Conservation (phyloP, 805 yeast species). For the Nakazawaea pomicola region DNA sequence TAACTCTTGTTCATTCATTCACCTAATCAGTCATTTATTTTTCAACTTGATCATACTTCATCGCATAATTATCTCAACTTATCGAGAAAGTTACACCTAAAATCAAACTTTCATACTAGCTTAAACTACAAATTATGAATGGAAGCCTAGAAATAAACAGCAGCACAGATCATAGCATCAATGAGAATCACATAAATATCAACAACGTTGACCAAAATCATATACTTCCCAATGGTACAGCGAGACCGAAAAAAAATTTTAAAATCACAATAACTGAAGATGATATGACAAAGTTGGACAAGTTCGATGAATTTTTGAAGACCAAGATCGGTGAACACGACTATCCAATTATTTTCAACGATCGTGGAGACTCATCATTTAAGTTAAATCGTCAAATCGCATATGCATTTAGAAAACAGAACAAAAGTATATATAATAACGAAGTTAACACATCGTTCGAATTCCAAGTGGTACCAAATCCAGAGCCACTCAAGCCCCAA, state of each 20-base stretch:
- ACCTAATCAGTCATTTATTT: background rate
- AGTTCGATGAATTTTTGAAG: conserved; percentile 1
- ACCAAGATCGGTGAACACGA: background rate
- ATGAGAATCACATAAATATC: background rate
- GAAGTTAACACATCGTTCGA: background rate
- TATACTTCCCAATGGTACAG: background rate
- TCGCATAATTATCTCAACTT: background rate
- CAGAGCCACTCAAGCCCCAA: too few species aligned
- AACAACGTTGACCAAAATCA: background rate
- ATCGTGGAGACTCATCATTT: background rate
- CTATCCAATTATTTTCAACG: conserved; percentile 2
- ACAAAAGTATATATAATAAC: background rate
- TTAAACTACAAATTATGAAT: too few species aligned
- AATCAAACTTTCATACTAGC: too few species aligned
- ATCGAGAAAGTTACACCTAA: too few species aligned
- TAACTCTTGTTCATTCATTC: too few species aligned
- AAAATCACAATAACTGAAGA: background rate
- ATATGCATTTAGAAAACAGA: conserved; percentile 3
- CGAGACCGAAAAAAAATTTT: too few species aligned
- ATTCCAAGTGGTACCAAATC: too few species aligned
- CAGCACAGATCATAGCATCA: too few species aligned
- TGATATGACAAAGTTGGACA: conserved; percentile 1
- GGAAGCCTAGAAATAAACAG: too few species aligned
- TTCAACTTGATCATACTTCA: background rate
- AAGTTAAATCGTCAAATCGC: conserved; percentile 4